Evolutionary conservation across 2,329 filamentous ascomycete genomes (phyloP).

Genomic region (Ophiostoma quercus): DNA sequence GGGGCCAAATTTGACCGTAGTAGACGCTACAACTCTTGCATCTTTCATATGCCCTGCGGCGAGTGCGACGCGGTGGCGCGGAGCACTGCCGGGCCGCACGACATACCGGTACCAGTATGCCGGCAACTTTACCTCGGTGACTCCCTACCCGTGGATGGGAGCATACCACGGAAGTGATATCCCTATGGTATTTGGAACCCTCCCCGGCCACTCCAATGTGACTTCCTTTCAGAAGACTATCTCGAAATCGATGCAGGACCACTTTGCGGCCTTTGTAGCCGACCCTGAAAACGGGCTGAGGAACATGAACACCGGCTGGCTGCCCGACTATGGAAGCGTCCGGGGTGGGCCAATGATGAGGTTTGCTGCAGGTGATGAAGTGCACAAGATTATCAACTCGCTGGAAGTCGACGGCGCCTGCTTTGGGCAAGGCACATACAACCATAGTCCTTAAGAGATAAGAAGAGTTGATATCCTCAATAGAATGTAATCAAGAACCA

Average conservation of each 20-base stretch:
- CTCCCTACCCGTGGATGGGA: slow-evolving; percentile 39
- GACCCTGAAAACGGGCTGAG: not conserved
- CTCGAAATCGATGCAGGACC: not conserved
- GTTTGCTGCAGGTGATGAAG: not conserved
- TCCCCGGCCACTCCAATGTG: not conserved
- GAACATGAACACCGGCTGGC: not conserved
- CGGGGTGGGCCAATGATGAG: not conserved
- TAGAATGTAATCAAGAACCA: no score
- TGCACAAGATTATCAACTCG: not conserved
- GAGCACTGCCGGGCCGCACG: slow-evolving; percentile 33
- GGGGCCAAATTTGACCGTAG: not conserved
- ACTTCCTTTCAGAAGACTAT: not conserved
- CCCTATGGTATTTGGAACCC: slow-evolving; percentile 44
- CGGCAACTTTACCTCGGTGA: slow-evolving; percentile 46
- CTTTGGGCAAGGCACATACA: not conserved
- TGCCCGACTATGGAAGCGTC: not conserved
- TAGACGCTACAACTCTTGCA: slow-evolving; percentile 27
- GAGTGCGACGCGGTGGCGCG: slow-evolving; percentile 33
- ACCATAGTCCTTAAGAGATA: not conserved
- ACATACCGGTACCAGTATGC: slow-evolving; percentile 45
- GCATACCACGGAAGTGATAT: slow-evolving; percentile 48
- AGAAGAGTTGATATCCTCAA: no score
- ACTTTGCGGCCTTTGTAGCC: not conserved
- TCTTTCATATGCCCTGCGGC: slow-evolving; percentile 44
- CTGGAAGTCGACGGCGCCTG: not conserved